phyloP scores from a whole-genome alignment of 805 yeast genomes.

The Candida mattraensis region DNA sequence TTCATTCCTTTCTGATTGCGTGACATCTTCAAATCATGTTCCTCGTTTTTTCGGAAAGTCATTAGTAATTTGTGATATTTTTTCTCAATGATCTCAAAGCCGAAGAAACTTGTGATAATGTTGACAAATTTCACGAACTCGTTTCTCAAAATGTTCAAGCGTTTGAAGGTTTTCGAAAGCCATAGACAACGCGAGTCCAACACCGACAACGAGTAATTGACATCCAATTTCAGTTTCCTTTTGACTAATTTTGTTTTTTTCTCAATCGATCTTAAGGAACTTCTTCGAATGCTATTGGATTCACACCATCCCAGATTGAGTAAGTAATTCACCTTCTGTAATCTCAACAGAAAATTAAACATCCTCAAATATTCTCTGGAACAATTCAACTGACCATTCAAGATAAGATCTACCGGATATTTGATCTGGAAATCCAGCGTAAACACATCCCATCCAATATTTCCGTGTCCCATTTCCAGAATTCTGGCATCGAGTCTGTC shows the following conservation, averaged over 20 bases:
- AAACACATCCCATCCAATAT: constrained; percentile 87
- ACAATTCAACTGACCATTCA: constrained; percentile 46
- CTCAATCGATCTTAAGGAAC: constrained; percentile 22
- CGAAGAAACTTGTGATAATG: constrained; percentile 40
- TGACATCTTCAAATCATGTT: constrained; percentile 13
- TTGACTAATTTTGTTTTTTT: constrained; percentile 15
- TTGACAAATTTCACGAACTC: constrained; percentile 43
- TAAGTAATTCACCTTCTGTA: constrained; percentile 59
- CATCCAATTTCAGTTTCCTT: constrained; percentile 7
- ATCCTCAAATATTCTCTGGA: constrained; percentile 68
- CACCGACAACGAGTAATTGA: constrained; percentile 10
- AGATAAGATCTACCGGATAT: constrained; percentile 53
- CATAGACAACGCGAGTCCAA: constrained; percentile 20
- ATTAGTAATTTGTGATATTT: constrained; percentile 32
- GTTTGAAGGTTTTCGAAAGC: constrained; percentile 28
- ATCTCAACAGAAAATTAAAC: constrained; percentile 83
- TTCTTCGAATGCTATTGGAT: constrained; percentile 33
- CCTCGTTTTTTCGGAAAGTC: constrained; percentile 15
- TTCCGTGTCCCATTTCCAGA: constrained; percentile 69
- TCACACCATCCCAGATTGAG: constrained; percentile 50
- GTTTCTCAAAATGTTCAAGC: constrained; percentile 39
- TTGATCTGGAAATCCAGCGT: constrained; percentile 71
- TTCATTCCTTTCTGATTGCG: constrained; percentile 20
- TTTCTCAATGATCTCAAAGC: constrained; percentile 47
- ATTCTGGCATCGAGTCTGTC: constrained; percentile 79